phyloP scores from a whole-genome alignment of 163 green algal genomes.

The Chlorella variabilis region DNA sequence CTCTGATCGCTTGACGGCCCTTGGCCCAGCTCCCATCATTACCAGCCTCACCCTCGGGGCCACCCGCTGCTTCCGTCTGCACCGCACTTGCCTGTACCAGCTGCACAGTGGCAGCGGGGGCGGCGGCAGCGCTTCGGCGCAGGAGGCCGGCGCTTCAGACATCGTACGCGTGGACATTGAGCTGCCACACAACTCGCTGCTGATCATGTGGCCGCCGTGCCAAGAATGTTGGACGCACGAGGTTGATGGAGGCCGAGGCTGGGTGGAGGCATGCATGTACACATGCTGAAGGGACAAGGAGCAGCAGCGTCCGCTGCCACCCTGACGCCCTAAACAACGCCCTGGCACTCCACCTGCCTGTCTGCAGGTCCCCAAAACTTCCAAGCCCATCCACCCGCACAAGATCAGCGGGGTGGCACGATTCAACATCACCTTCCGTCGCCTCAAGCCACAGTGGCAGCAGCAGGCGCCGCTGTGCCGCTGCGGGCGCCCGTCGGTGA shows the following conservation, averaged over 20 bases:
- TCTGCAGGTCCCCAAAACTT: constrained; percentile 46
- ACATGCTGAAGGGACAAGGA: no score
- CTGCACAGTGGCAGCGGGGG: neutral
- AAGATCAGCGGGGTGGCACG: constrained; percentile 11
- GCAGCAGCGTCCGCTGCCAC: no score
- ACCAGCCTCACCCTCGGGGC: constrained; percentile 51
- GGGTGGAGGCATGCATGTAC: no score
- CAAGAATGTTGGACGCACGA: constrained; percentile 60
- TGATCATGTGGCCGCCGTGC: constrained; percentile 60
- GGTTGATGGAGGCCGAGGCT: neutral
- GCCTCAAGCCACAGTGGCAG: constrained; percentile 38
- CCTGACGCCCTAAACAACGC: no score
- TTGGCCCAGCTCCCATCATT: constrained; percentile 50
- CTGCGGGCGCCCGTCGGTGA: constrained; percentile 35
- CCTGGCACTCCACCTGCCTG: no score
- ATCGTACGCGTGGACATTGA: constrained; percentile 37
- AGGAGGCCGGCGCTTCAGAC: neutral
- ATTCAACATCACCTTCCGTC: constrained; percentile 52
- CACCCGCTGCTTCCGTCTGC: constrained; percentile 46
- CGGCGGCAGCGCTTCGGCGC: neutral
- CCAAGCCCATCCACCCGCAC: constrained; percentile 14
- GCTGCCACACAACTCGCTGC: constrained; percentile 56
- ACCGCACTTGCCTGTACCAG: constrained; percentile 2
- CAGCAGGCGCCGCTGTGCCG: constrained; percentile 28
- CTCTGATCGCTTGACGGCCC: constrained; percentile 46